Evolutionary conservation across 805 yeast genomes (phyloP), one percentile per base, ranked within the genome.

Genomic region (Starmerella ratchasimensis): DNA sequence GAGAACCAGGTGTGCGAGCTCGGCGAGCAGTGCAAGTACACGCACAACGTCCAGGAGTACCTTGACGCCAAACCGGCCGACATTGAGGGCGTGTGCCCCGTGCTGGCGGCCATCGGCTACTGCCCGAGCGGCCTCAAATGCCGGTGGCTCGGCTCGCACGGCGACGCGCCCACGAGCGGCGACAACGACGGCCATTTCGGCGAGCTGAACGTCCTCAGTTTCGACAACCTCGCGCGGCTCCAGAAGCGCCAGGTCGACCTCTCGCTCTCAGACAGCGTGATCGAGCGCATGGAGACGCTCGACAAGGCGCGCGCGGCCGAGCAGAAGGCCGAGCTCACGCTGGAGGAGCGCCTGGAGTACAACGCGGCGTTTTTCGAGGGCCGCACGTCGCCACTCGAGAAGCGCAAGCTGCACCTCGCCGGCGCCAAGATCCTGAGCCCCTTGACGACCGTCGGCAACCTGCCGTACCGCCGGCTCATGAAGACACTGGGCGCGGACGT

Each of bases 91-190:
- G 52, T 52, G 1, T 90, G 99, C 59, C 97, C 98, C 0, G 94
- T 82, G 3, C 84, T 62, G 54, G 63, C 63, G 24, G 77, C 80
- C 1, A 63, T 82, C 25, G 99, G 99, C 0, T 76, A 72, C 52
- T 90, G 99, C 64, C 94, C 94, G 3, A 71, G 79, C 44, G 98
- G 98, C 0, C 60, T 81, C 50, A 88, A 82, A 57, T 90, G 99
- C 61, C 72, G 95, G 51, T 90, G 94, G 82, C 67, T 90, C 40
- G 62, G 69, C 3, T 71, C 81, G 13, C 97, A 90, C 19, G 29
- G 33, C 8, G 32, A 15, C 13, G 27, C 28, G 7, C 35, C 27
- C 7, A 23, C 35, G 6, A 3, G 30, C 28, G 14, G 25, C 15
- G 21, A 10, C 11, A 15, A 19, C 14, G 23, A 29, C 27, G 31